Evolutionary conservation across 306 rosid genomes (phyloP).

Genomic region (peach (Prunus persica)): Prunus_persica_NCBIv2 NC_034015.1:10742501-10743000

Average conservation of each 20-base stretch:
- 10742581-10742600: slow-evolving; percentile 12
- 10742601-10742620: neutral
- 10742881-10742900: neutral
- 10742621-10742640: neutral
- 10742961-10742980: neutral
- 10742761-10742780: neutral
- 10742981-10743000: neutral
- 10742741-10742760: neutral
- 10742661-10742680: neutral
- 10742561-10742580: neutral
- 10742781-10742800: neutral
- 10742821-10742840: neutral
- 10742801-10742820: neutral
- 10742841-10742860: neutral
- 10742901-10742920: neutral
- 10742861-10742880: neutral
- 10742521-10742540: slow-evolving; percentile 1
- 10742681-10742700: neutral
- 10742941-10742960: neutral
- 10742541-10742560: neutral
- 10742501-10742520: neutral
- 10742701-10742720: neutral
- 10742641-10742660: slow-evolving; percentile 8
- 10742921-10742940: neutral
- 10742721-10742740: neutral